Base-by-base conservation (phyloP, 768 basidiomycete species). In the Lactarius akahatsu region DNA sequence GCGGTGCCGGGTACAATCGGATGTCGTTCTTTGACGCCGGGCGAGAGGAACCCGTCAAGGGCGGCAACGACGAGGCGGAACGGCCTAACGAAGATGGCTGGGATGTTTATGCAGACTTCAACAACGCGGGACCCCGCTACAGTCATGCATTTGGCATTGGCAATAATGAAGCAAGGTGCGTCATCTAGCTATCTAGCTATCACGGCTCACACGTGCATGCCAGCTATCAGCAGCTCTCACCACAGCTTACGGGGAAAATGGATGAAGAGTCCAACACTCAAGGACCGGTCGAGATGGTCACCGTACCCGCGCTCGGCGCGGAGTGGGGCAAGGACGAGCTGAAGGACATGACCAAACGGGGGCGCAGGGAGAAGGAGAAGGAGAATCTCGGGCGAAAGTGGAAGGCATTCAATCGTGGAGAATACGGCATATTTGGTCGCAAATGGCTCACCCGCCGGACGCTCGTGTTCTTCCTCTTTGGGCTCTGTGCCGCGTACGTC, bases 101-200 rank as follows among this genome's bases (percentile, higher is more conserved):
- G 86, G 90, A 94, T 74, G 86, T 94, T 55, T 94, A 86, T 74
- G 90, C 92, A 26, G 92, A 94, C 77, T 94, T 94, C 77, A 94
- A 94, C 78, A 94, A 94, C 71, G 76, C 85, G 6, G 92, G 92
- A 2, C 92, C 91, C 26, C 80, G 83, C 63, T 94, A 94, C 71
- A 90, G 88, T 72, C 77, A 80, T 26, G 81, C 87, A 7, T 87
- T 89, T 73, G 83, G 80, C 23, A 75, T 71, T 5, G 68, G 64
- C 20, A 41, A 77, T 36, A 79, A 75, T 26, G 77, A 79, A 20
- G 71, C 80, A 67, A 85, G 79, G 88, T 87, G 65, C 74, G 83
- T 77, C 59, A 9, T 30, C 4, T 47, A 36, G 1, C 38, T 40
- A 40, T 15, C 15, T 40, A 40, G 54, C 70, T 73, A n/a, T 69